phyloP scores from a whole-genome alignment of 2,329 filamentous ascomycete genomes.

The Aureobasidium namibiae region DNA sequence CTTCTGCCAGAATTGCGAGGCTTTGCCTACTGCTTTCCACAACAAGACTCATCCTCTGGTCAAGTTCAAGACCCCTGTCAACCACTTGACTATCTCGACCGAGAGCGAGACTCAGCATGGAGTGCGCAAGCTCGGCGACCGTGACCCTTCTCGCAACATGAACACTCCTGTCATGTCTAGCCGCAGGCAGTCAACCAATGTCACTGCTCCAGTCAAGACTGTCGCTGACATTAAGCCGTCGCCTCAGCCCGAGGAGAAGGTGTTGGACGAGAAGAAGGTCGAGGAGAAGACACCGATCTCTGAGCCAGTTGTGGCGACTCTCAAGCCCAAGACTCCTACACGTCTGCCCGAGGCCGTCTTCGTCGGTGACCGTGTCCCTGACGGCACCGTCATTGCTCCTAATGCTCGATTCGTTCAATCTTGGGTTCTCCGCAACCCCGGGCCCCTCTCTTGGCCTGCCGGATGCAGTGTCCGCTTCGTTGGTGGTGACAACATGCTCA shows the following conservation, averaged over 20 bases:
- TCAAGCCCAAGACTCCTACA: slow-evolving; percentile 16
- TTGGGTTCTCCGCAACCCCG: slow-evolving; percentile 85
- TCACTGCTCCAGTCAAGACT: slow-evolving; percentile 54
- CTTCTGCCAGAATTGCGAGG: slow-evolving; percentile 92
- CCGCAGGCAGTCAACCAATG: slow-evolving; percentile 6
- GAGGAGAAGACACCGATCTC: background rate
- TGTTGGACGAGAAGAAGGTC: background rate
- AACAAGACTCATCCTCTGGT: slow-evolving; percentile 95
- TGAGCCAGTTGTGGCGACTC: background rate
- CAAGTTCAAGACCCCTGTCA: slow-evolving; percentile 91
- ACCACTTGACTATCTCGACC: slow-evolving; percentile 79
- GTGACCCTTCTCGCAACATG: slow-evolving; percentile 19
- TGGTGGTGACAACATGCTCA: slow-evolving; percentile 93
- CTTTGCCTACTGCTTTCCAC: slow-evolving; percentile 72
- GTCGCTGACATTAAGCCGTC: slow-evolving; percentile 61
- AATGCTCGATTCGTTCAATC: slow-evolving; percentile 77
- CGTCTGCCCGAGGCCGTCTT: slow-evolving; percentile 56
- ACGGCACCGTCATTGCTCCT: slow-evolving; percentile 65
- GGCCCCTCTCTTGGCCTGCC: slow-evolving; percentile 70
- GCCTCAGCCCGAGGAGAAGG: background rate
- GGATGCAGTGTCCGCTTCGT: slow-evolving; percentile 88
- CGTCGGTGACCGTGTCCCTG: slow-evolving; percentile 66
- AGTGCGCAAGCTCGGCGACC: slow-evolving; percentile 67
- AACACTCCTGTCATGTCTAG: slow-evolving; percentile 14
- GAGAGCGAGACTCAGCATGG: slow-evolving; percentile 67